Base-by-base conservation (phyloP, 257 asterid genomes). In the Cinchona pubescens region DNA sequence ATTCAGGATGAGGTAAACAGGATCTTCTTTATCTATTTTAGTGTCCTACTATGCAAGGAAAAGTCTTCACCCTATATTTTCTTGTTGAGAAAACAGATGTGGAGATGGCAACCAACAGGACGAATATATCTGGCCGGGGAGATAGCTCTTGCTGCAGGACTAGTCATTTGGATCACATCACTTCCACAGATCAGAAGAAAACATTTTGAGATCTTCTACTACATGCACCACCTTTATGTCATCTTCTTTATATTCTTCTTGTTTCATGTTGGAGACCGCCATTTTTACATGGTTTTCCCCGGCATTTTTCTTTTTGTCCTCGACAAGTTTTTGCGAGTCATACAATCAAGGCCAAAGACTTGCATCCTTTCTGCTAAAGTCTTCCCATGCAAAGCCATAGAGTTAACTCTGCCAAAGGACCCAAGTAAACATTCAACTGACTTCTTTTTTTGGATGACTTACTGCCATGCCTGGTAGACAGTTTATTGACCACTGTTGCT, bases 201-300 rank as follows among this genome's bases (percentile, higher is more conserved):
- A 76, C 78, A 85, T 79, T 93, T 93, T 68, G 87, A 81, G 74
- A 53, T 88, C 49, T 91, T 91, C 81, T 89, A 88, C 65, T 91
- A 91, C 82, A 84, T 92, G 49, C 98, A 91, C 86, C 98, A 93
- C 76, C 85, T 91, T 29, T 91, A 93, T 55, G 79, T 84, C 29
- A 78, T 82, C 70, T 93, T 91, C 92, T 45, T 93, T 12, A 69
- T 88, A 12, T 77, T 86, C 84, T 89, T 93, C 88, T 79, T 93
- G 88, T 87, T 93, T 82, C 98, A 93, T 69, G 86, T 86, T 9
- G 98, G 98, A n/a, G 98, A 93, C 75, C 93, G 95, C 77, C 97
- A 91, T 77, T 91, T 91, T 80, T 93, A 91, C 78, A 85, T 76
- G 88, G 90, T 89, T 76, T 86, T 93, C 65, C 92, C 96, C 0